Evolutionary conservation across 805 yeast species (phyloP), one percentile per base, ranked within the genome.

Genomic region (Wickerhamiella dianesei): DNA sequence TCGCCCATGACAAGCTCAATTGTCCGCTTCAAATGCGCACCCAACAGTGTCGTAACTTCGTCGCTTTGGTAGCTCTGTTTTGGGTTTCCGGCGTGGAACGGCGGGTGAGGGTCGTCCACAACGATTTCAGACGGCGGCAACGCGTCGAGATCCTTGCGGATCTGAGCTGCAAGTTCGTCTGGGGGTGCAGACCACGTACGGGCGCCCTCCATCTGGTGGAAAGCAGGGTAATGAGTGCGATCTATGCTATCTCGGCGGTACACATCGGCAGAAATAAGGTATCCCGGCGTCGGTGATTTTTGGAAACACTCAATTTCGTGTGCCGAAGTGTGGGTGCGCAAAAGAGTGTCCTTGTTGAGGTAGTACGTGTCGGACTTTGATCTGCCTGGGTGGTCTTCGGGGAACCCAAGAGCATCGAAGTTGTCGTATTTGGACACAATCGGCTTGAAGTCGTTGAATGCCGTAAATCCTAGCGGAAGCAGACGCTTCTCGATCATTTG

Each of bases 191-290:
- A 67, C 97, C 97, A 92, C 2, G 80, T 63, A 49, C 92, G 69
- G 2, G 95, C 96, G 42, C 97, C 98, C 65, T 92, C 98, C 86
- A 92, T 77, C 64, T 92, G 98, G 59, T 92, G 96, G 66, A 92
- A 92, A 0, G 83, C 96, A 1, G 98, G 97, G 61, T 92, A 92
- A 63, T 92, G 98, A 0, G 97, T 87, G 53, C 84, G 73, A 64
- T 92, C 98, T 48, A 92, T 85, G 58, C 89, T 95, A 64, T 92
- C 98, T 57, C 95, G 74, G 58, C 98, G 74, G 60, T 88, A 92
- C 8, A 92, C 98, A 63, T 92, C 98, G 1, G 97, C 98, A 12
- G 94, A 75, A 42, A 92, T 88, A 53, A 92, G 73, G 63, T 83
- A 92, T 0, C 97, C 97, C 0, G 94, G 87, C 0, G 89, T 79